Base-by-base conservation (phyloP, 306 rosid species). In the Casuarina equisetifolia region DNA sequence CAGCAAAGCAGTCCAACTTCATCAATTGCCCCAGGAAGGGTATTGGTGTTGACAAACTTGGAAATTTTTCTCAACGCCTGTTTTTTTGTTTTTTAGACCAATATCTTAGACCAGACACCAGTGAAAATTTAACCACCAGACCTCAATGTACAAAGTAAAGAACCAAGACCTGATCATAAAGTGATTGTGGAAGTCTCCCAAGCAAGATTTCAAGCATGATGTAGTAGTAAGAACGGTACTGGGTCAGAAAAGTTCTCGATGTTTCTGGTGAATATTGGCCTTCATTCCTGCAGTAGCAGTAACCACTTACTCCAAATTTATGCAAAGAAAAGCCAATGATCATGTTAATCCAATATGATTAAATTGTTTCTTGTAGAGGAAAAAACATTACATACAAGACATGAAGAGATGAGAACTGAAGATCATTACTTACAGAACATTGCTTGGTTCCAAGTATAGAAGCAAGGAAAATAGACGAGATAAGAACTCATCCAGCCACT, bases 1-100 rank as follows among this genome's bases (percentile, higher is more conserved):
- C 98, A 91, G 86, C 96, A 95, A 77, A 95, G 97, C 78, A 95
- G 87, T 79, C 98, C 99, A 84, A 95, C 99, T 91, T 95, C 99
- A 58, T 93, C 94, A 82, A 88, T 80, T 84, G 98, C 97, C 79
- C 98, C 99, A 32, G 97, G 98, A 77, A 95, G 99, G 84, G 91
- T 95, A 85, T 95, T 92, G 80, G 99, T 92, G 84, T 83, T 88
- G 77, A 95, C 94, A 90, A 95, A 95, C 84, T 95, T 90, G 77
- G 99, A 91, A 82, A 92, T 85, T 89, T 92, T 92, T 86, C 89
- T 92, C 84, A 95, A 84, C 68, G 97, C 99, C 99, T 95, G 88
- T 69, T 72, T 80, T 40, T 67, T 68, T 78, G 58, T 82, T 62
- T 13, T 12, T 54, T 74, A 81, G 68, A 75, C 80, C 51, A 73